Evolutionary conservation across 257 asterid species (phyloP).

Genomic region (Knoxia roxburghii): DNA sequence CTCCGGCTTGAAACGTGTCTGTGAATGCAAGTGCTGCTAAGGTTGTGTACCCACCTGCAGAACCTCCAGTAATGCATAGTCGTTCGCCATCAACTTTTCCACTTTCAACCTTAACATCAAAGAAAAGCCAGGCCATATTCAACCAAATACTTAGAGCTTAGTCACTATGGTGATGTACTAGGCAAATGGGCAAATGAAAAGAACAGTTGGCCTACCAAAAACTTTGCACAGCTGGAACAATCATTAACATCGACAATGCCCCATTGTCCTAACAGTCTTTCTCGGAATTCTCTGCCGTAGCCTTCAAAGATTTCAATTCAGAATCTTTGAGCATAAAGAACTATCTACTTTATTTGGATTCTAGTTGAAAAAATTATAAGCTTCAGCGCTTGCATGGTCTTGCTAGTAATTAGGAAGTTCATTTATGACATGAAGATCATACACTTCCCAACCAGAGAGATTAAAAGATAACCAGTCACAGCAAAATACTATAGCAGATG

Average conservation of each 20-base stretch:
- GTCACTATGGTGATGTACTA: conserved; percentile 10
- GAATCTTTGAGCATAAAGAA: conserved; percentile 2
- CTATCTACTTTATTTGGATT: neutral
- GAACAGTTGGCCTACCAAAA: conserved; percentile 45
- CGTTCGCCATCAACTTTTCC: conserved; percentile 85
- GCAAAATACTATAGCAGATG: neutral
- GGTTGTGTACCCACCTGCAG: conserved; percentile 99
- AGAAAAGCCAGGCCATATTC: conserved; percentile 12
- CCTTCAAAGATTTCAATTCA: conserved; percentile 42
- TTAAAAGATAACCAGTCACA: neutral
- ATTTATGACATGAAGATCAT: neutral
- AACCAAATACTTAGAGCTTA: neutral
- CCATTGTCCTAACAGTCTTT: conserved; percentile 78
- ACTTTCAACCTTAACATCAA: conserved; percentile 54
- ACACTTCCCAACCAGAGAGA: neutral
- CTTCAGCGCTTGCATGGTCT: neutral
- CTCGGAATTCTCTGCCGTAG: conserved; percentile 91
- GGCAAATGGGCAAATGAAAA: conserved; percentile 1
- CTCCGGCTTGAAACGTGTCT: conserved; percentile 80
- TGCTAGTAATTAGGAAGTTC: neutral
- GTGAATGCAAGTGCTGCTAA: conserved; percentile 91
- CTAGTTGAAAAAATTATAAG: neutral
- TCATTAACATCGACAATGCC: conserved; percentile 92
- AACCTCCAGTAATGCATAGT: conserved; percentile 89
- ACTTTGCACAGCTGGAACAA: conserved; percentile 95